A percentile compares a stretch with the other conserved stretches of the same genome.
These are phyloP conservation scores for Forsythia viridissima DNA, from an alignment of 257 asterid species.

Conservation along the genomic window DNA sequence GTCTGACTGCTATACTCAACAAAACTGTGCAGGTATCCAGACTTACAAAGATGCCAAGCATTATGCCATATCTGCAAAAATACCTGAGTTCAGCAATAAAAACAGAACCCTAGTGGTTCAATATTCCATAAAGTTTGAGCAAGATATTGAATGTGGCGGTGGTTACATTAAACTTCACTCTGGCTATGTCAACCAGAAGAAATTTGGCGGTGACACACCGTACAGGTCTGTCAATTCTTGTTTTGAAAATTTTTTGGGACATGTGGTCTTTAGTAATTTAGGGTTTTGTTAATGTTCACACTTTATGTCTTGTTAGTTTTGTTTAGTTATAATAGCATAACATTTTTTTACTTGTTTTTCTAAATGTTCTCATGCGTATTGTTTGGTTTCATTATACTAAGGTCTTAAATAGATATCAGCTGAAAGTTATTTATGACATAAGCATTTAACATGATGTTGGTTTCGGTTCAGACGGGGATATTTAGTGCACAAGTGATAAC, in stretches of 20 bases:
- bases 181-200: constrained; percentile 91
- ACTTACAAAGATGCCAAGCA: constrained; percentile 81
- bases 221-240: constrained; percentile 59
- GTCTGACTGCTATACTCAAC: background rate
- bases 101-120: constrained; percentile 84
- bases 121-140: constrained; percentile 84
- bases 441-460: background rate
- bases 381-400: background rate
- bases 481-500: background rate
- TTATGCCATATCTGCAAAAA: constrained; percentile 87
- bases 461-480: background rate
- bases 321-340: background rate
- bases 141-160: constrained; percentile 97
- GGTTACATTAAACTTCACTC: constrained; percentile 93
- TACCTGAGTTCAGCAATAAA: constrained; percentile 87
- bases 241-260: background rate
- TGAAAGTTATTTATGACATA: no score
- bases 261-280: background rate
- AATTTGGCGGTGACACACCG: constrained; percentile 97
- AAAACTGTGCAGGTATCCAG: constrained; percentile 68
- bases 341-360: no score
- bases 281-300: background rate
- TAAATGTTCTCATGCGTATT: background rate
- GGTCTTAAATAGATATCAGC: background rate
- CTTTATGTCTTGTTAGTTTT: background rate